These are phyloP conservation scores for Aspergillus chevalieri DNA, from an alignment of 2,329 filamentous ascomycete species.

Conservation along the genomic window DNA sequence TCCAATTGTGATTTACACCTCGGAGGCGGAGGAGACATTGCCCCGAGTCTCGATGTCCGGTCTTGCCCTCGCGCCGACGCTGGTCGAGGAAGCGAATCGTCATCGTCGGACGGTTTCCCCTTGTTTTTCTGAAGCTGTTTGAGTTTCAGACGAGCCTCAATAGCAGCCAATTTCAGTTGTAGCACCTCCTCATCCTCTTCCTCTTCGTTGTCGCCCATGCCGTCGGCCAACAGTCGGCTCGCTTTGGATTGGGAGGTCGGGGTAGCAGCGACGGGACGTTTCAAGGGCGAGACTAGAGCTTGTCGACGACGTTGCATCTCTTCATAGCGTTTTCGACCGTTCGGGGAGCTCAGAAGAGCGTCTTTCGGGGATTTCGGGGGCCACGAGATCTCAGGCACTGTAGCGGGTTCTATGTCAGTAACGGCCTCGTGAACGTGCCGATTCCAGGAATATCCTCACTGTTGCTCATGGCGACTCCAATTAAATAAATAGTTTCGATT, in stretches of 20 bases:
- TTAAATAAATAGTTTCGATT: not conserved
- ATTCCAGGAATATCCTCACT: conserved; percentile 15
- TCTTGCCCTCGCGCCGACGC: conserved; percentile 16
- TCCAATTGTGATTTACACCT: conserved; percentile 16
- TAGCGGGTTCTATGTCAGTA: conserved; percentile 5
- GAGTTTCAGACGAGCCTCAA: conserved; percentile 78
- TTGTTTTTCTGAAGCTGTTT: conserved; percentile 70
- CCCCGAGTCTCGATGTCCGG: conserved; percentile 6
- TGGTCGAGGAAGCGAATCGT: conserved; percentile 14
- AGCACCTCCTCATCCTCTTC: conserved; percentile 86
- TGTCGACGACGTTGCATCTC: conserved; percentile 61
- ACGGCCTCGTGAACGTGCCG: conserved; percentile 1
- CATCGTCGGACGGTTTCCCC: conserved; percentile 20
- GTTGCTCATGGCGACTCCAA: conserved; percentile 11
- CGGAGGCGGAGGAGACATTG: conserved; percentile 8
- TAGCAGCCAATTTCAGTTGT: conserved; percentile 77
- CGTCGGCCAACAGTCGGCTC: conserved; percentile 25
- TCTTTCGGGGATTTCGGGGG: conserved; percentile 59
- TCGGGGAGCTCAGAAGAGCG: conserved; percentile 63
- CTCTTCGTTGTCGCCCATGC: conserved; percentile 47
- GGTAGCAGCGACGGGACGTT: conserved; percentile 40
- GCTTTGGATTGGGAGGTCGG: conserved; percentile 32
- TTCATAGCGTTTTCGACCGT: conserved; percentile 69
- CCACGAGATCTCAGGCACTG: conserved; percentile 48
- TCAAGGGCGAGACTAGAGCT: conserved; percentile 62